Evolutionary conservation across 176 grass and related monocot genomes (phyloP), one percentile per base, ranked within the genome.

Genomic region (Triticum turgidum): DNA sequence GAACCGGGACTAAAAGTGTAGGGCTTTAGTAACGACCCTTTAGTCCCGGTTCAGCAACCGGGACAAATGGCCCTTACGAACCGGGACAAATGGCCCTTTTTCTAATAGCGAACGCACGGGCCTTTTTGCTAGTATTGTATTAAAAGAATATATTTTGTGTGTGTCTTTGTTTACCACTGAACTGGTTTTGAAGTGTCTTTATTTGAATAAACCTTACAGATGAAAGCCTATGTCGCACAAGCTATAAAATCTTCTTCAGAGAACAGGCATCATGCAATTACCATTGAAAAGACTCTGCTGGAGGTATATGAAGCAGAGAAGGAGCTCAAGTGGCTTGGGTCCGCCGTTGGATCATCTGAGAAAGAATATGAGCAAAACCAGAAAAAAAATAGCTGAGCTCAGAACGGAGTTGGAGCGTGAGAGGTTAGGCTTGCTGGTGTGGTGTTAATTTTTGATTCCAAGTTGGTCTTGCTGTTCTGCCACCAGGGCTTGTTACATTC

Each of bases 361-460:
- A 98, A 94, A 78, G 96, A 98, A 86, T 92, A 91, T 14, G 93
- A 98, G 64, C 76, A 80, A 67, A 95, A 92, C 86, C 89, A 98
- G 76, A 90, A 94, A 89, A 89, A 98, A 90, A 75, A 89, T 95
- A 82, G 51, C 81, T 72, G 93, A 95, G 64, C 76, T 98, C 75
- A 98, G 76, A 83, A 39, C 64, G 66, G 90, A 92, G 76, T 84
- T 98, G 82, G 96, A 95, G 54, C 87, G 81, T 15, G 96, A 98
- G 87, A 98, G 96, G 96, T 98, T 83, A 59, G 29, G 30, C 80
- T 56, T 78, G 62, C 17, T 74, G n/a, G 39, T 20, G 52, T 56
- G 52, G 62, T 85, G 14, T 73, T 80, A 65, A 38, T 21, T 73
- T 51, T 92, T 41, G 11, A 5, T 69, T 81, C n/a, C 33, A 78